A percentile compares a stretch with the other conserved stretches of the same genome.
These are phyloP conservation scores for Strigomonas culicis DNA, from an alignment of 208 protist genomes.

Conservation along the genomic window DNA sequence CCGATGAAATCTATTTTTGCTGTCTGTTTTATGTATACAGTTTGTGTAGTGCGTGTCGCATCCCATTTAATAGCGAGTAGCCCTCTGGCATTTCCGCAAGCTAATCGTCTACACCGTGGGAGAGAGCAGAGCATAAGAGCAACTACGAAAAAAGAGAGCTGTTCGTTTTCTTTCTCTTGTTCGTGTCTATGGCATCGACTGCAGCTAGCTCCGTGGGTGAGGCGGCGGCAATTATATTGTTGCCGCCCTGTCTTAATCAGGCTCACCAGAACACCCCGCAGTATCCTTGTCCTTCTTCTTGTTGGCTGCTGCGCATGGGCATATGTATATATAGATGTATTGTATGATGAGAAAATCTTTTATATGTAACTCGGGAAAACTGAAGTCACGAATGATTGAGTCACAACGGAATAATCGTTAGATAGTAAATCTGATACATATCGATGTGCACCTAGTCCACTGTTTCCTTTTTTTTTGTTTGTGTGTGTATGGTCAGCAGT, in stretches of 20 bases:
- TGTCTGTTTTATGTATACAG: background rate
- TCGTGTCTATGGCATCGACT: background rate
- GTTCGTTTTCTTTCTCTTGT: background rate
- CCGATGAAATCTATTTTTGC: background rate
- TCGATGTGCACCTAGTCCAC: background rate
- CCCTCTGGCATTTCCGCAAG: background rate
- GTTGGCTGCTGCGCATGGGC: background rate
- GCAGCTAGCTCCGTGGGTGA: background rate
- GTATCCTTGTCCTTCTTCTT: background rate
- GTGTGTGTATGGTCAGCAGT: background rate
- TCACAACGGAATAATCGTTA: background rate
- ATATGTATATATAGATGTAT: background rate
- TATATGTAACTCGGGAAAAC: background rate
- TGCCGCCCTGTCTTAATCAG: slow-evolving; percentile 13
- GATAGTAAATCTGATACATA: background rate
- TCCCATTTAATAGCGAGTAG: too few species aligned
- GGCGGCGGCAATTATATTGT: background rate
- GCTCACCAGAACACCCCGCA: background rate
- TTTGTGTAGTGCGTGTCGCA: background rate
- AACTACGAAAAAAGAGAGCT: too few species aligned
- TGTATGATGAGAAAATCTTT: slow-evolving; percentile 1
- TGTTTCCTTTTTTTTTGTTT: background rate
- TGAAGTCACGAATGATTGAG: too few species aligned
- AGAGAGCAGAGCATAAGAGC: slow-evolving; percentile 4
- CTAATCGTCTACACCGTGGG: slow-evolving; percentile 20